phyloP scores from a whole-genome alignment of 371 early-diverging fungal genomes.

The Nematocida ironsii region DNA sequence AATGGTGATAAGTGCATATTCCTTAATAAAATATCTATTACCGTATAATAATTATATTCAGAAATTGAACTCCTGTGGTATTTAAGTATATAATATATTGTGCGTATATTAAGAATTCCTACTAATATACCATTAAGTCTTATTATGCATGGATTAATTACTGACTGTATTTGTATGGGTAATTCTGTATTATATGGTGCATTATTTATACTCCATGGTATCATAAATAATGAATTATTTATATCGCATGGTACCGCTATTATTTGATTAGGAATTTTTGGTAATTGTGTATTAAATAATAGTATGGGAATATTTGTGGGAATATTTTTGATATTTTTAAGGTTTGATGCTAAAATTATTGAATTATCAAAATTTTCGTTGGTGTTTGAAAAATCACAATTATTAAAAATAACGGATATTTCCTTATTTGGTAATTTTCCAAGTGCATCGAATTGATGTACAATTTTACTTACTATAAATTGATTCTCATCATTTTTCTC shows the following conservation, averaged over 20 bases:
- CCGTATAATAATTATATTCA: slow-evolving; percentile 26
- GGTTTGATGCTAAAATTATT: background rate
- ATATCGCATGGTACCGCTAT: background rate
- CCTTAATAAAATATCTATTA: slow-evolving; percentile 12
- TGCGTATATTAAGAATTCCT: slow-evolving; percentile 27
- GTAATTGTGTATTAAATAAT: background rate
- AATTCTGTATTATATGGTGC: background rate
- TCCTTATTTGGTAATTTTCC: background rate
- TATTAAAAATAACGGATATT: background rate
- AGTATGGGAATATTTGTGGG: background rate
- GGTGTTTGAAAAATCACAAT: background rate
- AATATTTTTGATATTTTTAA: background rate
- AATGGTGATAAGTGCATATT: slow-evolving; percentile 36
- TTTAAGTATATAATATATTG: background rate
- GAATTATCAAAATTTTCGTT: background rate
- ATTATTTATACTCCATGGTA: background rate
- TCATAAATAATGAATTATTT: background rate
- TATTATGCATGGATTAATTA: background rate
- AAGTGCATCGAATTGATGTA: background rate
- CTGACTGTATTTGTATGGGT: background rate
- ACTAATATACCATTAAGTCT: slow-evolving; percentile 18
- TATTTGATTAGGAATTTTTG: background rate
- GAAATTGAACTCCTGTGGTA: background rate
- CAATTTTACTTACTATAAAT: background rate
- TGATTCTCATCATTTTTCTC: slow-evolving; percentile 4